phyloP scores from a whole-genome alignment of 139 green algal genomes.

The Eudorina sp. region DNA sequence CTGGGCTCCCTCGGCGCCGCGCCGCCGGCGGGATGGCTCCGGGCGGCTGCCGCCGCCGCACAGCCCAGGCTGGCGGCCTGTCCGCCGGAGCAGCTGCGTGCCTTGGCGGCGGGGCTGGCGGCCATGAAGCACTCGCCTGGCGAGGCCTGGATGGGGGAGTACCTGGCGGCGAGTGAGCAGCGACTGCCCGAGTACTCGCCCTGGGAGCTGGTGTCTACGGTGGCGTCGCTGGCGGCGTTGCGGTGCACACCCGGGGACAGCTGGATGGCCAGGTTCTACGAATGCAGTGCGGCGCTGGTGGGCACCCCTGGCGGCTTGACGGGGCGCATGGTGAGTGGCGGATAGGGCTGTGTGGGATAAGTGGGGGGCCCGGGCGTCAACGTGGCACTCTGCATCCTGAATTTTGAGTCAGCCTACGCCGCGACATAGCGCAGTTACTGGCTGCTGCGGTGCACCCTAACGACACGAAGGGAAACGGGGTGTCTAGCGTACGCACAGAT shows the following conservation, averaged over 20 bases:
- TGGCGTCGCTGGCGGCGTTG: constrained; percentile 38
- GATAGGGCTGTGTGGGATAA: not conserved
- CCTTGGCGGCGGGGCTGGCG: constrained; percentile 6
- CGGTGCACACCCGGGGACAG: constrained; percentile 48
- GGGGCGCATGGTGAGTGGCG: constrained; percentile 17
- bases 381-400: no score
- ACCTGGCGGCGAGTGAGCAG: not conserved
- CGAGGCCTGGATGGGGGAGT: constrained; percentile 42
- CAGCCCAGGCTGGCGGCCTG: constrained; percentile 11
- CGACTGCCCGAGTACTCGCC: constrained; percentile 13
- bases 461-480: no score
- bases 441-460: no score
- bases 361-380: not conserved
- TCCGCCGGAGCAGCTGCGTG: constrained; percentile 2
- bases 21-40: not conserved
- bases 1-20: not conserved
- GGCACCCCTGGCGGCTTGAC: constrained; percentile 23
- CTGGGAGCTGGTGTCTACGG: constrained; percentile 15
- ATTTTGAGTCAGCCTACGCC: no score
- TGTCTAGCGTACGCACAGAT: no score
- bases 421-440: no score
- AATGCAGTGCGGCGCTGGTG: not conserved
- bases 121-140: constrained; percentile 41
- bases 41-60: not conserved
- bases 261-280: constrained; percentile 49